These are phyloP conservation scores for Debaryomyces tyrocola DNA, from an alignment of 805 yeast species.

Conservation along the genomic window DNA sequence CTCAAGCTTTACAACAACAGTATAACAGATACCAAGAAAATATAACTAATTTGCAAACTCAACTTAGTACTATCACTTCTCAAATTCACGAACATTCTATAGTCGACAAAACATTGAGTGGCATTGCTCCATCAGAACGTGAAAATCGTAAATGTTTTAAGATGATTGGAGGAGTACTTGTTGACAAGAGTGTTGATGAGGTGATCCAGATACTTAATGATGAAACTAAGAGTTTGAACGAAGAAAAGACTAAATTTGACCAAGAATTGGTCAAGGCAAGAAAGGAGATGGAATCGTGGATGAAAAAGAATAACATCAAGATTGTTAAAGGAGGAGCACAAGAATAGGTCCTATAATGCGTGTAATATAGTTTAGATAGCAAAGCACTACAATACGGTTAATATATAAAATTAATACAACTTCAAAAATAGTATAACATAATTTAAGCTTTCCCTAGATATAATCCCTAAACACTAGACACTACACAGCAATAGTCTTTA, in stretches of 20 bases:
- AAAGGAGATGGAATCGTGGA: slow-evolving; percentile 40
- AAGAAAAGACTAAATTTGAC: slow-evolving; percentile 23
- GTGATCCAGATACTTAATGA: slow-evolving; percentile 43
- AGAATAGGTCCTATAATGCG: background rate
- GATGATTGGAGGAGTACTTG: slow-evolving; percentile 91
- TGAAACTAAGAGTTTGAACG: slow-evolving; percentile 22
- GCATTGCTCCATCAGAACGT: slow-evolving; percentile 33
- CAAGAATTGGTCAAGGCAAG: slow-evolving; percentile 24
- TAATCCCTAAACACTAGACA: too few species aligned
- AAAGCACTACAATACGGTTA: background rate
- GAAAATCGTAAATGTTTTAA: slow-evolving; percentile 76
- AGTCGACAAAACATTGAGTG: slow-evolving; percentile 41
- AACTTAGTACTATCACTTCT: slow-evolving; percentile 32
- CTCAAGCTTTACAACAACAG: slow-evolving; percentile 41
- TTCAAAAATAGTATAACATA: too few species aligned
- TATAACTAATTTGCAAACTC: slow-evolving; percentile 39
- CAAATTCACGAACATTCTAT: slow-evolving; percentile 41
- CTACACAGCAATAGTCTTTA: slow-evolving; percentile 27
- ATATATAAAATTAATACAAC: too few species aligned
- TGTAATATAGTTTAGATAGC: background rate
- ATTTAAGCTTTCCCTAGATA: too few species aligned
- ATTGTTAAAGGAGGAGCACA: slow-evolving; percentile 25
- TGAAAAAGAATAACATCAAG: slow-evolving; percentile 42
- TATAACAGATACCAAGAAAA: slow-evolving; percentile 41
- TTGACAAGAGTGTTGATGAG: slow-evolving; percentile 78